These are phyloP conservation scores for Phytophthora pistaciae DNA, from an alignment of 352 stramenopile genomes.

Conservation along the genomic window DNA sequence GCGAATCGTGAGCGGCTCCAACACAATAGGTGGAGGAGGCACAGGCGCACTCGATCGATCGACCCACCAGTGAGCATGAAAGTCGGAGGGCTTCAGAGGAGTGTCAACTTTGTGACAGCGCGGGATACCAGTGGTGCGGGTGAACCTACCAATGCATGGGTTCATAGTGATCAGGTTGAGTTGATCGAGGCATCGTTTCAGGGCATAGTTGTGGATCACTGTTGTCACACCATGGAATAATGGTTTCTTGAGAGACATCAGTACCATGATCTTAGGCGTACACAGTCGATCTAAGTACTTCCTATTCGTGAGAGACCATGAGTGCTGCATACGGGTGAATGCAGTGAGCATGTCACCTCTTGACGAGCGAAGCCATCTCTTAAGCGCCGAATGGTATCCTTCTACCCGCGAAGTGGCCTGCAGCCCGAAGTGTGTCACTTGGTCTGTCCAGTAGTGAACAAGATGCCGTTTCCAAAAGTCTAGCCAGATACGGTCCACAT, in stretches of 20 bases:
- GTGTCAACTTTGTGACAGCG: constrained; percentile 5
- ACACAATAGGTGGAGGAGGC: neutral
- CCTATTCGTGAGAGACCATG: constrained; percentile 4
- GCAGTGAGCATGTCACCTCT: constrained; percentile 17
- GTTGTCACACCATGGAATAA: neutral
- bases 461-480: no score
- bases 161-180: neutral
- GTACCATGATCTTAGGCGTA: neutral
- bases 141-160: neutral
- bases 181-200: neutral
- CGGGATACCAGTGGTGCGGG: neutral
- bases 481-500: no score
- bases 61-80: constrained; percentile 18
- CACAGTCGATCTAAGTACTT: neutral
- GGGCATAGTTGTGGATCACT: neutral
- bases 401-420: neutral
- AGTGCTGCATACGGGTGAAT: constrained; percentile 17
- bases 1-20: neutral
- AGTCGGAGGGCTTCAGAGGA: constrained; percentile 1
- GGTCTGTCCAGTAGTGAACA: no score
- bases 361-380: constrained; percentile 11
- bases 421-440: no score
- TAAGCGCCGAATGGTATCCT: constrained; percentile 25
- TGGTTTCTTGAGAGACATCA: neutral
- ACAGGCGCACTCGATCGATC: neutral